A percentile compares a stretch with the other conserved stretches of the same genome.
These are phyloP conservation scores for Trametes sanguinea DNA, from an alignment of 768 basidiomycete species.

Conservation along the genomic window DNA sequence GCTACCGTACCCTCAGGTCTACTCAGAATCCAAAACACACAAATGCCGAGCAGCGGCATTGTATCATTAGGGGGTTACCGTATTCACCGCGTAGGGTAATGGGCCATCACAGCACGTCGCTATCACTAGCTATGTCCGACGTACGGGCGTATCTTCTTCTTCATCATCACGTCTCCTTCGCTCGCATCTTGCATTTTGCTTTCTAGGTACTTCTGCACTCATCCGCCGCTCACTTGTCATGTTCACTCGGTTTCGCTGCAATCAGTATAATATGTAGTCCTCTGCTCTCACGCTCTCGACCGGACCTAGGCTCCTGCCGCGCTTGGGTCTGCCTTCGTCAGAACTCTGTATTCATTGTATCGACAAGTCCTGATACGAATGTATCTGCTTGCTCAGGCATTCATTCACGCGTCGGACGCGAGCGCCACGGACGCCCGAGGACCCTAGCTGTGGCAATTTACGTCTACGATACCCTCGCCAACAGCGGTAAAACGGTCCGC, in stretches of 20 bases:
- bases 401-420: slow-evolving; percentile 28
- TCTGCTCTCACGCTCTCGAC: not conserved
- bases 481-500: slow-evolving; percentile 56
- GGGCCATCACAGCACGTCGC: slow-evolving; percentile 3
- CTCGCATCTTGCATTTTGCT: slow-evolving; percentile 18
- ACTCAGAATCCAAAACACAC: slow-evolving; percentile 9
- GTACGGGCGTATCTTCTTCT: not conserved
- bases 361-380: slow-evolving; percentile 65
- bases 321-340: slow-evolving; percentile 29
- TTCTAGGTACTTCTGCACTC: slow-evolving; percentile 17
- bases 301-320: not conserved
- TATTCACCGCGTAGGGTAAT: slow-evolving; percentile 19
- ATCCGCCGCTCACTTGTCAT: slow-evolving; percentile 7
- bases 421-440: not conserved
- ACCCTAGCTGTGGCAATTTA: slow-evolving; percentile 48
- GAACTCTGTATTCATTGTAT: slow-evolving; percentile 23
- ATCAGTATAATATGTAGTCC: slow-evolving; percentile 13
- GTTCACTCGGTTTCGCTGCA: not conserved
- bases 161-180: slow-evolving; percentile 7
- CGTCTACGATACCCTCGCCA: slow-evolving; percentile 69
- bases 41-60: slow-evolving; percentile 17
- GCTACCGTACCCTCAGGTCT: slow-evolving; percentile 11
- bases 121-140: not conserved
- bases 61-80: slow-evolving; percentile 19
- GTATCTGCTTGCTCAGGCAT: slow-evolving; percentile 54